These are phyloP conservation scores for Podospora pseudopauciseta DNA, from an alignment of 495 filamentous ascomycete genomes.

Conservation along the genomic window DNA sequence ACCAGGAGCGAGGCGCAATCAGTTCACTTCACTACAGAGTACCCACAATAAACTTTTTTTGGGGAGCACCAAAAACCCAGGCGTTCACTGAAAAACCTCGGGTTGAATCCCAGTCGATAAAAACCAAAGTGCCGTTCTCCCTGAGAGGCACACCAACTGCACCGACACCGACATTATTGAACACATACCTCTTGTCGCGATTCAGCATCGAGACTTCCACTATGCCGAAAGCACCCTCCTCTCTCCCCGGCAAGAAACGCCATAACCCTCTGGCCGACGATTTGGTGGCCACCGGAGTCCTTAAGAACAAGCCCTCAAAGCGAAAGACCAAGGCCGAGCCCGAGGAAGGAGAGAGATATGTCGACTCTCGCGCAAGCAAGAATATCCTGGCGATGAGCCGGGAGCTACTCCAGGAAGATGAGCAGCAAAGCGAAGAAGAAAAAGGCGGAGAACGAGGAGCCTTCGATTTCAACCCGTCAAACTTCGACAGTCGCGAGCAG, in stretches of 20 bases:
- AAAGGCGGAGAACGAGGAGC: slow-evolving; percentile 17
- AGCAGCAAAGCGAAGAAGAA: slow-evolving; percentile 23
- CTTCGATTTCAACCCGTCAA: slow-evolving; percentile 44
- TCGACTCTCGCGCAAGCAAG: slow-evolving; percentile 80
- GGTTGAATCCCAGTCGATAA: neutral
- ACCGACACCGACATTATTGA: neutral
- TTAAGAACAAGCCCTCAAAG: slow-evolving; percentile 54
- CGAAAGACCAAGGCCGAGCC: slow-evolving; percentile 56
- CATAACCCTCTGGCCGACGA: slow-evolving; percentile 75
- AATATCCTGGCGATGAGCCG: slow-evolving; percentile 78
- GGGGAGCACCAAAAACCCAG: slow-evolving; percentile 25
- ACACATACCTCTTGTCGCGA: too few species aligned
- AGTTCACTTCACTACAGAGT: slow-evolving; percentile 6
- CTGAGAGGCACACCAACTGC: neutral
- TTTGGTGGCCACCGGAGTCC: slow-evolving; percentile 59
- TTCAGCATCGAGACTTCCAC: slow-evolving; percentile 2
- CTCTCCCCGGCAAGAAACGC: slow-evolving; percentile 38
- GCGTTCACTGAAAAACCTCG: neutral
- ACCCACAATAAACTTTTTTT: slow-evolving; percentile 27
- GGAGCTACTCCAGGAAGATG: slow-evolving; percentile 73
- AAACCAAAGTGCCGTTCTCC: neutral
- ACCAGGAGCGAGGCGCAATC: slow-evolving; percentile 20
- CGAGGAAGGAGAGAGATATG: slow-evolving; percentile 59
- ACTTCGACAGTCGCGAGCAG: slow-evolving; percentile 31
- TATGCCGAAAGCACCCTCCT: slow-evolving; percentile 52